Evolutionary conservation across 805 yeast species (phyloP), one percentile per base, ranked within the genome.

Genomic region (Groenewaldozyma tartarivorans): DNA sequence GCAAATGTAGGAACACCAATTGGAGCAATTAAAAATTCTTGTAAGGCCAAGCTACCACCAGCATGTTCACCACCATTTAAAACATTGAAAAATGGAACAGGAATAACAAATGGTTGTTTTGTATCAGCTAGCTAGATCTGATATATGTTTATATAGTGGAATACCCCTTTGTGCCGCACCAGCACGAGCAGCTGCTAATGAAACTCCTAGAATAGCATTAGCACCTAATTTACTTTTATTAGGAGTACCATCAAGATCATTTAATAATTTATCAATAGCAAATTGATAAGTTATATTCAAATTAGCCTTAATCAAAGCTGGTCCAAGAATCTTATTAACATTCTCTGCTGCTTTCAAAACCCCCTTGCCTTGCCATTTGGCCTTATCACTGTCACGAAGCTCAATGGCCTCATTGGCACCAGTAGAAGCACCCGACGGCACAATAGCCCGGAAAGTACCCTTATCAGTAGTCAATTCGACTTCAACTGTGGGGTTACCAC

Each of bases 41-140:
- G 98, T 81, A 90, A 79, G 60, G 98, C 98, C 56, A 90, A 75
- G 64, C 90, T 81, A 74, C 98, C 98, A 75, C 98, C 98, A 62
- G 98, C 98, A 74, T 90, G 98, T 62, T 95, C 82, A 71, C 98
- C 98, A 77, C 98, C 98, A 81, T 90, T 90, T 69, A 90, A 76
- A 53, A 90, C 98, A 74, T 90, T 90, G 74, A 85, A 92, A 94
- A 92, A 65, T 55, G 98, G 98, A 69, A 92, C 97, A 67, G 98
- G 98, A 66, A 90, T 74, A 46, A 92, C 96, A 68, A 68, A 92
- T 68, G 94, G 90, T 60, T 71, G n/a, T 68, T 67, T 75, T 74
- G n/a, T n/a, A n/a, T 60, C 94, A 70, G 47, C 75, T 79, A 52
- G 96, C 63, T 52, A 92, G 64, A 58, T 79, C 84, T 54, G 94